Evolutionary conservation across 257 asterid genomes (phyloP).

Genomic region (Ligustrum vulgare): DNA sequence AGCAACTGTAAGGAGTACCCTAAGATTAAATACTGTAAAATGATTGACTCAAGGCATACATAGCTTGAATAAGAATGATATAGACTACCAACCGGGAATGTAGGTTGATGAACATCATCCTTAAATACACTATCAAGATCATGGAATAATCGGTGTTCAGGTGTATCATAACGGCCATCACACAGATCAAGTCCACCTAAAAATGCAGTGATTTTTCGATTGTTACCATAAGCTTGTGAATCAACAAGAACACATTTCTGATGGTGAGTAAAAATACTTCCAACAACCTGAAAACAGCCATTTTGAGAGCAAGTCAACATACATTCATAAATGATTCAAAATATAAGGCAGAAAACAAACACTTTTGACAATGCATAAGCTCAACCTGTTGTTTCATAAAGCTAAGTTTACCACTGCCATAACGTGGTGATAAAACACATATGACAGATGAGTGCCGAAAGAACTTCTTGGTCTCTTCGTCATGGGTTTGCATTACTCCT

Average conservation of each 20-base stretch:
- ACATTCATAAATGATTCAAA: constrained; percentile 14
- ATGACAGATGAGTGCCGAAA: constrained; percentile 83
- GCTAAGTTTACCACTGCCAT: constrained; percentile 82
- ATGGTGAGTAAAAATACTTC: constrained; percentile 81
- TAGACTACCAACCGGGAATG: constrained; percentile 63
- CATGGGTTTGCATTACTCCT: constrained; percentile 89
- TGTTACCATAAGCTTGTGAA: constrained; percentile 79
- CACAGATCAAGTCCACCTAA: constrained; percentile 93
- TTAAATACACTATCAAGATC: constrained; percentile 67
- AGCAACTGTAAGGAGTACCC: not conserved
- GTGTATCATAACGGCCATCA: constrained; percentile 97
- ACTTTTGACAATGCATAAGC: constrained; percentile 15
- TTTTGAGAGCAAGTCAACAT: constrained; percentile 25
- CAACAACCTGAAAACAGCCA: constrained; percentile 68
- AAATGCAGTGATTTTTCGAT: constrained; percentile 81
- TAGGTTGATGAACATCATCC: constrained; percentile 88
- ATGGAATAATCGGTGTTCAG: constrained; percentile 70
- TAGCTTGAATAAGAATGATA: constrained; percentile 9
- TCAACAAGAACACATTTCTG: constrained; percentile 95
- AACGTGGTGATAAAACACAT: constrained; percentile 86
- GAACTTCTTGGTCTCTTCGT: constrained; percentile 87
- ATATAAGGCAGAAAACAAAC: constrained; percentile 4
- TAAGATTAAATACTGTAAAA: constrained; percentile 2
- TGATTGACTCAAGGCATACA: not conserved
- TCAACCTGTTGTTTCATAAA: constrained; percentile 75